Conservation (phyloP, 345 rosid species). For the Pistacia atlantica region DNA sequence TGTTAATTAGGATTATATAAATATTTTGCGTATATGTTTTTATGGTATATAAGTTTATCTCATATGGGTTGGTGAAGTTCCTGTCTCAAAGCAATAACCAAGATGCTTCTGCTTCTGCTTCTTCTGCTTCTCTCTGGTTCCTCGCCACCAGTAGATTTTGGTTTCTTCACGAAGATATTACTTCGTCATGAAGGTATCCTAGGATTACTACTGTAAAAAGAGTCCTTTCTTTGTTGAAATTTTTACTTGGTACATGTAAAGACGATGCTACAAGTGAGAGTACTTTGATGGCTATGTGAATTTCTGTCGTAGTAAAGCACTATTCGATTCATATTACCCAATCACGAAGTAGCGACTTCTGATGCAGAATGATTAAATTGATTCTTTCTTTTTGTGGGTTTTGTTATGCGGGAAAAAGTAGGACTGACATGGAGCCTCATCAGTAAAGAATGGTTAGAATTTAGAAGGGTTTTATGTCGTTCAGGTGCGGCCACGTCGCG, state of each 20-base stretch:
- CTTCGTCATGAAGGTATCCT: not conserved
- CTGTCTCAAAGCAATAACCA: not conserved
- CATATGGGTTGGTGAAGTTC: constrained; percentile 10
- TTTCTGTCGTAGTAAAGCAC: not conserved
- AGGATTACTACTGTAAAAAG: not conserved
- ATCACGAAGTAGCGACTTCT: not conserved
- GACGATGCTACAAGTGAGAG: not conserved
- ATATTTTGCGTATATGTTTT: not conserved
- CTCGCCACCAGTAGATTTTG: not conserved
- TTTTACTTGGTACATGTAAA: not conserved
- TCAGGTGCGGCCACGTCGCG: no score
- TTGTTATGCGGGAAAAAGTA: no score
- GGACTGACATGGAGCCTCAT: no score
- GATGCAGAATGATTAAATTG: not conserved
- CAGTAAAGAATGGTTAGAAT: no score
- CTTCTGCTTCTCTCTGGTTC: constrained; percentile 3
- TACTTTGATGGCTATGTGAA: not conserved
- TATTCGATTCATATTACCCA: not conserved
- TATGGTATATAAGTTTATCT: not conserved
- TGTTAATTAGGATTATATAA: no score
- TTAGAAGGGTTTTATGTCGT: no score
- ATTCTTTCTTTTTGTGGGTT: no score
- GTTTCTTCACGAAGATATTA: not conserved
- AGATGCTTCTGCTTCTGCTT: not conserved
- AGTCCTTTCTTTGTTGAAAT: not conserved